phyloP scores from a whole-genome alignment of 2,329 filamentous ascomycete species.

The Passalora sequoiae region DNA sequence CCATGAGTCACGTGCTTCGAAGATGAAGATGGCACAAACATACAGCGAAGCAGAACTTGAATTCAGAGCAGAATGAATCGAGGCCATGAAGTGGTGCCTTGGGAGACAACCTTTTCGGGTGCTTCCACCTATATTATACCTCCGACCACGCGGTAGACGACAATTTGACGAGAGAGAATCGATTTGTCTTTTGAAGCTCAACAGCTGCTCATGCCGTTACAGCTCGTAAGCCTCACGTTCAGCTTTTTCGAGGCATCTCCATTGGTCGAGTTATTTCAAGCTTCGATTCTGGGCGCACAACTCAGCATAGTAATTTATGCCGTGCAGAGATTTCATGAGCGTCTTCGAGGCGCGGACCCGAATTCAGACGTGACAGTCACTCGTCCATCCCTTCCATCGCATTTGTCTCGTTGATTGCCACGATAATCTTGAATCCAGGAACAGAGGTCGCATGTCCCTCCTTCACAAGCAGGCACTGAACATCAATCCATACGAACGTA shows the following conservation, averaged over 20 bases:
- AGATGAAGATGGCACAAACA: neutral
- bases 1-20: neutral
- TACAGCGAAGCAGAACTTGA: neutral
- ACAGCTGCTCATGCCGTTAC: too few relatives aligned
- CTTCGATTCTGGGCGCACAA: too few relatives aligned
- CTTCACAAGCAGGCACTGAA: neutral
- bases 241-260: too few relatives aligned
- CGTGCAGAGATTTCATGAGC: neutral
- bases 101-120: neutral
- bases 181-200: too few relatives aligned
- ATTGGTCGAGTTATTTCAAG: too few relatives aligned
- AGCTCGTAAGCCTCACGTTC: too few relatives aligned
- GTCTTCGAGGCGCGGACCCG: neutral
- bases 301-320: neutral
- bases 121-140: neutral
- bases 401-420: too few relatives aligned
- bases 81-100: neutral
- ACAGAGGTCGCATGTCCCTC: neutral
- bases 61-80: neutral
- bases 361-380: neutral
- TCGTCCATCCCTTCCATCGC: too few relatives aligned
- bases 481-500: too few relatives aligned
- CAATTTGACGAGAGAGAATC: neutral
- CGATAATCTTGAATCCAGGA: neutral
- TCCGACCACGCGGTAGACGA: conserved; percentile 1